Percentiles rank a stretch among this genome's conserved stretches.
Evolutionary conservation across 2,329 filamentous ascomycete species (phyloP).

Genomic region (Colletotrichum orbiculare): DNA sequence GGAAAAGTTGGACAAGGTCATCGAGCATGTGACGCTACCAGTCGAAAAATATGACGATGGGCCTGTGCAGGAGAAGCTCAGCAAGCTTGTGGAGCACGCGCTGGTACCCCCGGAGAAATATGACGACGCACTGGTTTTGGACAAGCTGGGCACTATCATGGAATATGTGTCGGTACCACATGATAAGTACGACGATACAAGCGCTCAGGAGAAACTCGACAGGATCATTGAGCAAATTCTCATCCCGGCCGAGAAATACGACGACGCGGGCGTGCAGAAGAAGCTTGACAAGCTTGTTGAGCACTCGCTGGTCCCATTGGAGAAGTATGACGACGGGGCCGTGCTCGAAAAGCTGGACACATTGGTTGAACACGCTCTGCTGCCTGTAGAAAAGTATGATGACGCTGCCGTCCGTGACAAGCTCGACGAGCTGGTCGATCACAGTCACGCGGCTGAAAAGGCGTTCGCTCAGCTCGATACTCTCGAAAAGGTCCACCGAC

Average conservation of each 20-base stretch:
- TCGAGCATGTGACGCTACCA: conserved; percentile 24
- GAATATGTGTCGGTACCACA: conserved; percentile 34
- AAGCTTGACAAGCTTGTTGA: conserved; percentile 32
- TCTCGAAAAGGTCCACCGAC: conserved; percentile 88
- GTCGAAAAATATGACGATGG: conserved; percentile 40
- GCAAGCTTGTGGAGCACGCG: conserved; percentile 69
- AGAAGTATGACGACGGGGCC: conserved; percentile 41
- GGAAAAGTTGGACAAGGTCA: conserved; percentile 26
- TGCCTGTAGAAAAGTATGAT: conserved; percentile 38
- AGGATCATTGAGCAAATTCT: conserved; percentile 66
- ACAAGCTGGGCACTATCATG: conserved; percentile 68
- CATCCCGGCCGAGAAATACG: conserved; percentile 21
- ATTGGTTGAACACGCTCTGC: conserved; percentile 46
- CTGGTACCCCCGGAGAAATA: conserved; percentile 45
- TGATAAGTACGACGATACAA: conserved; percentile 39
- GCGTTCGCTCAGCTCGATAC: conserved; percentile 81
- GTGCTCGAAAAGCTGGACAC: conserved; percentile 45
- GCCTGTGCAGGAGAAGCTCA: conserved; percentile 43
- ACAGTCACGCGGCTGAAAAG: conserved; percentile 74
- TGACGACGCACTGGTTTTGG: conserved; percentile 58
- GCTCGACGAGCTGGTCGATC: conserved; percentile 64
- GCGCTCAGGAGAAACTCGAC: conserved; percentile 44
- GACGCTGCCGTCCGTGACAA: conserved; percentile 43
- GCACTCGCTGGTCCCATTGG: conserved; percentile 24
- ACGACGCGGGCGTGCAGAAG: conserved; percentile 11